Conservation (phyloP, 345 rosid genomes). For the Syzygium aqueum region DNA sequence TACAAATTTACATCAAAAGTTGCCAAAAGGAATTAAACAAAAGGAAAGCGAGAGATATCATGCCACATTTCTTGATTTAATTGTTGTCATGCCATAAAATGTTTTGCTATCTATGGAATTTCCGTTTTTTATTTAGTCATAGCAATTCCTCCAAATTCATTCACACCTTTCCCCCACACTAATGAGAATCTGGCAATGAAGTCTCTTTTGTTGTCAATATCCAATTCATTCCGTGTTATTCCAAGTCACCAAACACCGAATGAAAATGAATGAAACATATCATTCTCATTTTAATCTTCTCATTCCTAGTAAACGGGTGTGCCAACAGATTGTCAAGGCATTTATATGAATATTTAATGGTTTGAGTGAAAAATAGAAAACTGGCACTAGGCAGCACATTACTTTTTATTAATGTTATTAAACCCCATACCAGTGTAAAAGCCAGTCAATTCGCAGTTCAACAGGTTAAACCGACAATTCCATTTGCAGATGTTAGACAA, state of each 20-base stretch:
- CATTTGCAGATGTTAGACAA: neutral
- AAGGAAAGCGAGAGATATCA: neutral
- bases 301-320: neutral
- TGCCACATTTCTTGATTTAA: neutral
- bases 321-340: neutral
- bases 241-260: neutral
- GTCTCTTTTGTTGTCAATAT: neutral
- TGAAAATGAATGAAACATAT: neutral
- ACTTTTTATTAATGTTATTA: neutral
- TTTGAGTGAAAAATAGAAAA: neutral
- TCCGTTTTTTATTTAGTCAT: neutral
- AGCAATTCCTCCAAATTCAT: neutral
- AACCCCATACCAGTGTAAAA: neutral
- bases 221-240: neutral
- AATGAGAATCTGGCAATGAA: neutral
- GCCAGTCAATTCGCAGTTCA: neutral
- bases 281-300: neutral
- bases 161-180: neutral
- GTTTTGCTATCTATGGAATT: neutral
- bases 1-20: neutral
- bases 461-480: neutral
- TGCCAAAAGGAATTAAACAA: neutral
- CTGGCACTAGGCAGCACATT: neutral
- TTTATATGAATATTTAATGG: neutral
- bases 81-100: neutral